Conservation (phyloP, 768 basidiomycete species). For the Tulasnella sp. region DNA sequence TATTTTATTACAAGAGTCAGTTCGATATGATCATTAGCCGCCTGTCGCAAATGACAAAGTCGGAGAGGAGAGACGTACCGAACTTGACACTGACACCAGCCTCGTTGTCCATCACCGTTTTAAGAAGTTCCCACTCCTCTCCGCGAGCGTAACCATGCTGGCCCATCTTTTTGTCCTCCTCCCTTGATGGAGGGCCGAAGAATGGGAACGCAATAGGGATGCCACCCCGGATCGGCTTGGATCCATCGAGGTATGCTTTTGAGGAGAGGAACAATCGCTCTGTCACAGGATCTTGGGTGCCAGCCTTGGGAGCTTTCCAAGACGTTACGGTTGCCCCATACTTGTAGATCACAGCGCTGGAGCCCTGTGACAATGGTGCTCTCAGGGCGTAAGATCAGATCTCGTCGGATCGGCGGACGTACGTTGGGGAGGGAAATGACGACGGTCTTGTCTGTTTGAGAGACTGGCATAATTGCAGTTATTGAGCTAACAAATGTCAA, state of each 20-base stretch:
- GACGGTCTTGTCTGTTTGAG: neutral
- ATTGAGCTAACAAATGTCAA: neutral
- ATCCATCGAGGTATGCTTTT: constrained; percentile 71
- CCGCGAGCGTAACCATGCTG: constrained; percentile 93
- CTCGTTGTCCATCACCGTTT: constrained; percentile 56
- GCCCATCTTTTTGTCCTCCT: constrained; percentile 56
- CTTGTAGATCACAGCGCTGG: constrained; percentile 45
- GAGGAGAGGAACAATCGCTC: constrained; percentile 79
- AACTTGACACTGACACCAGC: constrained; percentile 69
- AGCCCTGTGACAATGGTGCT: neutral
- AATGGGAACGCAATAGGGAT: constrained; percentile 66
- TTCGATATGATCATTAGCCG: neutral
- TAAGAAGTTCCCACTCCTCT: constrained; percentile 61
- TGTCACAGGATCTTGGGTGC: constrained; percentile 31
- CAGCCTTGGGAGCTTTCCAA: constrained; percentile 55
- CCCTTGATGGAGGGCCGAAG: constrained; percentile 71
- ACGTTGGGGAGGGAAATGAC: neutral
- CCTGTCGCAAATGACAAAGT: neutral
- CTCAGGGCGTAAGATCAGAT: neutral
- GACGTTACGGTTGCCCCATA: constrained; percentile 86
- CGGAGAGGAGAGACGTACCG: constrained; percentile 41
- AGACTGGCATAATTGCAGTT: neutral
- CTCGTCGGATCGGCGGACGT: neutral
- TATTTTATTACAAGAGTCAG: neutral
- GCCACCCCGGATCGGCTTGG: constrained; percentile 56